These are phyloP conservation scores for Aquilaria sinensis DNA, from an alignment of 345 rosid genomes.

Conservation along the genomic window DNA sequence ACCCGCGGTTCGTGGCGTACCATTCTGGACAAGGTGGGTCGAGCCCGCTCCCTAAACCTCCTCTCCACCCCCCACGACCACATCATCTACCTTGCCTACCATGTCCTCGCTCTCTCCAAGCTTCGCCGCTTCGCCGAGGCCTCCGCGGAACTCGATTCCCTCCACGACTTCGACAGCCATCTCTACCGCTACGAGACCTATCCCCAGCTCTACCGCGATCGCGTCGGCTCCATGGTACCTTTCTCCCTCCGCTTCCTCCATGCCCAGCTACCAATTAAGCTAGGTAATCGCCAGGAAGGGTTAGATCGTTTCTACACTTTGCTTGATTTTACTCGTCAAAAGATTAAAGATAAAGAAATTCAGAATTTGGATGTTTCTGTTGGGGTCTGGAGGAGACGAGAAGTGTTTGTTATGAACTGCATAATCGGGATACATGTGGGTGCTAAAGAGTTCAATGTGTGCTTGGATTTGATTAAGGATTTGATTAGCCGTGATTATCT, in stretches of 20 bases:
- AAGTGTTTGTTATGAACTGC: constrained; percentile 55
- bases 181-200: constrained; percentile 70
- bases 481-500: constrained; percentile 33
- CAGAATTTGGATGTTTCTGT: constrained; percentile 27
- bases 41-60: constrained; percentile 52
- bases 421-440: constrained; percentile 68
- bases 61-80: constrained; percentile 76
- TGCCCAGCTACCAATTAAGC: constrained; percentile 57
- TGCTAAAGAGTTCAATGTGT: constrained; percentile 59
- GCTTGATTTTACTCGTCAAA: constrained; percentile 54
- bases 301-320: constrained; percentile 70
- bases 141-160: constrained; percentile 58
- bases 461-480: constrained; percentile 56
- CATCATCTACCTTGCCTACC: constrained; percentile 79
- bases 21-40: constrained; percentile 62
- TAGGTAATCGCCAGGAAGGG: constrained; percentile 59
- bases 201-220: constrained; percentile 58
- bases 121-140: constrained; percentile 89
- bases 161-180: constrained; percentile 69
- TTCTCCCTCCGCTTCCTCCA: constrained; percentile 83
- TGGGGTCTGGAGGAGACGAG: constrained; percentile 62
- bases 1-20: constrained; percentile 87
- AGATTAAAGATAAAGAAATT: constrained; percentile 25
- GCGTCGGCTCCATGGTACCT: constrained; percentile 90
- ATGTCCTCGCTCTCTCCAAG: constrained; percentile 68